Evolutionary conservation across 176 grass and related monocot genomes (phyloP).

Genomic region (Juncus effusus): DNA sequence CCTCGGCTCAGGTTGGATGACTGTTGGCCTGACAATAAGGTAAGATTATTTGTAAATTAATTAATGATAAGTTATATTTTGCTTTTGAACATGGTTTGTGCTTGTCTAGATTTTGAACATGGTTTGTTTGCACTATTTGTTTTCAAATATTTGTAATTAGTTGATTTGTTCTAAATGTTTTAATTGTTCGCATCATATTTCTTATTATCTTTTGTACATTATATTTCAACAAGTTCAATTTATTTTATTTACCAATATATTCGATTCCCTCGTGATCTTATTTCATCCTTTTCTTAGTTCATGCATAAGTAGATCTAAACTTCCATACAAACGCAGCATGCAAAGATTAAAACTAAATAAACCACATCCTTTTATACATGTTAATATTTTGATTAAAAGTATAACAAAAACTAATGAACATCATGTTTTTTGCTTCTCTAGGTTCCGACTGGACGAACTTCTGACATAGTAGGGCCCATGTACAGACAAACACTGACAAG

Average conservation of each 20-base stretch:
- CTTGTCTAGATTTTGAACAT: neutral
- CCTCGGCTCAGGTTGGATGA: constrained; percentile 39
- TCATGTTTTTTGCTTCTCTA: neutral
- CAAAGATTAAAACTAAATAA: too few species aligned
- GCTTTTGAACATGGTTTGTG: neutral
- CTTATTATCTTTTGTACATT: neutral
- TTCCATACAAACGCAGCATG: neutral
- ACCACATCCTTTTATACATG: neutral
- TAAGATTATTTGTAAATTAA: constrained; percentile 23
- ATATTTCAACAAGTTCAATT: neutral
- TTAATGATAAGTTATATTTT: neutral
- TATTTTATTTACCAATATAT: neutral
- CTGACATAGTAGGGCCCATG: constrained; percentile 4
- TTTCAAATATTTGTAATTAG: neutral
- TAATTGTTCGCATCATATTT: neutral
- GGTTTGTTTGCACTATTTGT: neutral
- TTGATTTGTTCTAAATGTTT: too few species aligned
- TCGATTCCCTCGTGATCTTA: neutral
- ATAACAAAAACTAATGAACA: constrained; percentile 1
- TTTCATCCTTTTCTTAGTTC: neutral
- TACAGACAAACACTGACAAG: constrained; percentile 35
- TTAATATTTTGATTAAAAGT: constrained; percentile 8
- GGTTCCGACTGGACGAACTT: neutral
- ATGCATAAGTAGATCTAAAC: neutral
- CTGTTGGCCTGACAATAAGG: constrained; percentile 55